Percentiles rank a stretch among this genome's conserved stretches.
Conservation (phyloP, 192 early-diverging fungal species). For the Backusella tuberculispora region DNA sequence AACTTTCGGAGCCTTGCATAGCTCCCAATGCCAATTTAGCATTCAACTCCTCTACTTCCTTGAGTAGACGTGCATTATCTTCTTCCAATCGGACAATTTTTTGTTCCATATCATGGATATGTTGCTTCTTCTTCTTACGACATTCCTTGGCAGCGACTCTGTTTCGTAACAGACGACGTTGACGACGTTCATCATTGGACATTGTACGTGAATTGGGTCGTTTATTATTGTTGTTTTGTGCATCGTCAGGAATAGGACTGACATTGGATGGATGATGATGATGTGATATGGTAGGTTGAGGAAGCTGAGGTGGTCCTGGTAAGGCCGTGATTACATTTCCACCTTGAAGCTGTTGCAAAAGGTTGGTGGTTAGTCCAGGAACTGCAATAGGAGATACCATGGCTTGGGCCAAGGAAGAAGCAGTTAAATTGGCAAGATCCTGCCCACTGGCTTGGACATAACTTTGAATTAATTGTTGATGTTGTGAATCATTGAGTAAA, state of each 20-base stretch:
- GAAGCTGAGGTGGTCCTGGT: conserved; percentile 33
- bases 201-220: conserved; percentile 39
- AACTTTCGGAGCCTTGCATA: conserved; percentile 60
- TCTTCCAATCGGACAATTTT: conserved; percentile 62
- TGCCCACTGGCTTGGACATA: conserved; percentile 41
- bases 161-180: conserved; percentile 76
- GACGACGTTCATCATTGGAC: conserved; percentile 74
- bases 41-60: conserved; percentile 71
- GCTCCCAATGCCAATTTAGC: conserved; percentile 64
- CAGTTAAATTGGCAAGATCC: conserved; percentile 36
- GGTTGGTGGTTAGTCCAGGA: conserved; percentile 24
- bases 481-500: conserved; percentile 28
- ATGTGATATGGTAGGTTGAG: conserved; percentile 2
- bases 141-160: conserved; percentile 84
- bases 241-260: conserved; percentile 21
- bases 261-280: conserved; percentile 18
- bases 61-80: conserved; percentile 64
- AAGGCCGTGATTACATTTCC: conserved; percentile 40
- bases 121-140: conserved; percentile 84
- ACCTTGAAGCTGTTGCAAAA: conserved; percentile 36
- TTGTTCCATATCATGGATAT: conserved; percentile 71
- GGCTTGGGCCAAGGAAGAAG: conserved; percentile 42
- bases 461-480: conserved; percentile 36
- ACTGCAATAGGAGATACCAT: conserved; percentile 44
- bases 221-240: conserved; percentile 2